These are phyloP conservation scores for Eucalyptus grandis DNA, from an alignment of 345 rosid species.

Conservation along the genomic window DNA sequence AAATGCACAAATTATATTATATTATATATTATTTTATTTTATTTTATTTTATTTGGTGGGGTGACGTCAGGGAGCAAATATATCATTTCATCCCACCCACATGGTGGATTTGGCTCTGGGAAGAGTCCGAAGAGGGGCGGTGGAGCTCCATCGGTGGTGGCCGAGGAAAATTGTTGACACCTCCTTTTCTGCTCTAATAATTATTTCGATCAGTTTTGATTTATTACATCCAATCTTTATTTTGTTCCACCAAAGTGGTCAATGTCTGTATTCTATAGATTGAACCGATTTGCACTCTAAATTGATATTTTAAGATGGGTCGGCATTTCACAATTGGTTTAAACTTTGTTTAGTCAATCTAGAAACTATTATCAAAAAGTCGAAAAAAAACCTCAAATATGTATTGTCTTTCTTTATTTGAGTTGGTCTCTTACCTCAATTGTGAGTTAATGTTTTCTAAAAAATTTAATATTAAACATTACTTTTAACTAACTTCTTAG, in stretches of 20 bases:
- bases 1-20: background rate
- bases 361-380: background rate
- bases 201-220: background rate
- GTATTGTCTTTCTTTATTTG: background rate
- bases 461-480: background rate
- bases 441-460: background rate
- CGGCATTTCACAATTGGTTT: background rate
- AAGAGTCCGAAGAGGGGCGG: background rate
- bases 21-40: background rate
- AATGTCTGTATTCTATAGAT: background rate
- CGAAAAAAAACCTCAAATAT: background rate
- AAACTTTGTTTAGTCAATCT: background rate
- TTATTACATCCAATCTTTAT: background rate
- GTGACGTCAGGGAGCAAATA: slow-evolving; percentile 1
- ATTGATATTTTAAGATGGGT: background rate
- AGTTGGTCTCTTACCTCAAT: background rate
- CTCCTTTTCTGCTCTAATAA: background rate
- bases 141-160: background rate
- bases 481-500: background rate
- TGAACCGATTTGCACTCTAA: background rate
- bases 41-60: background rate
- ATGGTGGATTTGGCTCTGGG: background rate
- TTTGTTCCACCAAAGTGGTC: background rate
- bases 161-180: background rate
- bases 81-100: background rate